These are phyloP conservation scores for Metschnikowia borealis DNA, from an alignment of 805 yeast genomes.

Conservation along the genomic window DNA sequence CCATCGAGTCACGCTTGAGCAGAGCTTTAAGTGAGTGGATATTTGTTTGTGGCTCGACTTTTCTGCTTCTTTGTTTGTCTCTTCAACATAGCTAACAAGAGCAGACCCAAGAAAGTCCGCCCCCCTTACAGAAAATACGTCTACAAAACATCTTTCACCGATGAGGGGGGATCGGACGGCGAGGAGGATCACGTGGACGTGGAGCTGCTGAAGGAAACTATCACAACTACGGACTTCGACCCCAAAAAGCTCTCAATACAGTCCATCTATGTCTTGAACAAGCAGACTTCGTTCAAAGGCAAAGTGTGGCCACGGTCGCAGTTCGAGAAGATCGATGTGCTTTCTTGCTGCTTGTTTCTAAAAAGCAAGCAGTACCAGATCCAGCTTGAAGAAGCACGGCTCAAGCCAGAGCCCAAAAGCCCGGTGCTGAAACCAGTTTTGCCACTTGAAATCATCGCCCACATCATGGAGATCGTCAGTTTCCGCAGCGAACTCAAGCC, in stretches of 20 bases:
- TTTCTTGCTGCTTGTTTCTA: constrained; percentile 29
- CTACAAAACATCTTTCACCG: constrained; percentile 40
- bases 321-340: constrained; percentile 50
- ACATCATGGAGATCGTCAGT: constrained; percentile 30
- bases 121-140: constrained; percentile 79
- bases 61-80: background rate
- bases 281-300: constrained; percentile 19
- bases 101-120: constrained; percentile 77
- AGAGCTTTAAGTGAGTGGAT: too few species aligned
- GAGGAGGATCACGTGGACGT: background rate
- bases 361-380: constrained; percentile 22
- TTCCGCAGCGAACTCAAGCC: constrained; percentile 34
- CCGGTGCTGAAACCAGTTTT: constrained; percentile 21
- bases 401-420: constrained; percentile 10
- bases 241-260: constrained; percentile 23
- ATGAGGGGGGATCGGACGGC: constrained; percentile 18
- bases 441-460: constrained; percentile 34
- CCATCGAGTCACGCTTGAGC: background rate
- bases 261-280: constrained; percentile 33
- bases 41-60: too few species aligned
- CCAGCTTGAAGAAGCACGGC: constrained; percentile 10
- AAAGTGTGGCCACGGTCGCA: constrained; percentile 47
- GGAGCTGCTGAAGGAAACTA: too few species aligned
- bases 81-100: constrained; percentile 70
- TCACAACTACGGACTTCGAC: constrained; percentile 12